These are phyloP conservation scores for Protomyces inouyei DNA, from an alignment of 1,139 yeast species.

Conservation along the genomic window DNA sequence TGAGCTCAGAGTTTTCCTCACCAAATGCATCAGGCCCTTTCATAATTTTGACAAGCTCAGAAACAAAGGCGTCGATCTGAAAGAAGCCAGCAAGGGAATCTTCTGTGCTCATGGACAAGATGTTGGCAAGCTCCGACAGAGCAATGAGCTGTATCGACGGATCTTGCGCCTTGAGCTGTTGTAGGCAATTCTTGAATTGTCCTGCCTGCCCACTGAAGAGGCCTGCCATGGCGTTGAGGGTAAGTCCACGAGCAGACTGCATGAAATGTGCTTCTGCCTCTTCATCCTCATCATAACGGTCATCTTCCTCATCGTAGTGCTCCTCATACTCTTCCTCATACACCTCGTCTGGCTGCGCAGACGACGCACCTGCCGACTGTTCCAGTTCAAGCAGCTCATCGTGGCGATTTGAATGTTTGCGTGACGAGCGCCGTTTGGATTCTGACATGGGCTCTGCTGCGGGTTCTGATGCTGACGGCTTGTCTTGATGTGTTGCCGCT, in stretches of 20 bases:
- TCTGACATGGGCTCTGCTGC: conserved; percentile 7
- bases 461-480: neutral
- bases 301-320: conserved; percentile 24
- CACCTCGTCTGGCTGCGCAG: conserved; percentile 15
- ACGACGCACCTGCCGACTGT: neutral
- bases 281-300: conserved; percentile 34
- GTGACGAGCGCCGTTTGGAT: conserved; percentile 17
- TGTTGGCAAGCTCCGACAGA: conserved; percentile 42
- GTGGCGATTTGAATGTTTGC: conserved; percentile 10
- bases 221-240: conserved; percentile 37
- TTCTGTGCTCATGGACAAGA: conserved; percentile 41
- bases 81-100: conserved; percentile 42
- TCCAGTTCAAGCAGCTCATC: conserved; percentile 4
- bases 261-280: conserved; percentile 30
- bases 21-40: conserved; percentile 48
- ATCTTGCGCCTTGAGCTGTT: conserved; percentile 41
- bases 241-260: conserved; percentile 27
- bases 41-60: conserved; percentile 56
- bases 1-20: conserved; percentile 53
- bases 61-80: conserved; percentile 57
- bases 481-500: neutral
- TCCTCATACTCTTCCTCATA: conserved; percentile 22
- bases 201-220: conserved; percentile 31
- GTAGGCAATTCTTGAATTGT: conserved; percentile 36
- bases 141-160: conserved; percentile 46